These are phyloP conservation scores for Plenodomus biglobosus DNA, from an alignment of 2,329 filamentous ascomycete species.

Conservation along the genomic window DNA sequence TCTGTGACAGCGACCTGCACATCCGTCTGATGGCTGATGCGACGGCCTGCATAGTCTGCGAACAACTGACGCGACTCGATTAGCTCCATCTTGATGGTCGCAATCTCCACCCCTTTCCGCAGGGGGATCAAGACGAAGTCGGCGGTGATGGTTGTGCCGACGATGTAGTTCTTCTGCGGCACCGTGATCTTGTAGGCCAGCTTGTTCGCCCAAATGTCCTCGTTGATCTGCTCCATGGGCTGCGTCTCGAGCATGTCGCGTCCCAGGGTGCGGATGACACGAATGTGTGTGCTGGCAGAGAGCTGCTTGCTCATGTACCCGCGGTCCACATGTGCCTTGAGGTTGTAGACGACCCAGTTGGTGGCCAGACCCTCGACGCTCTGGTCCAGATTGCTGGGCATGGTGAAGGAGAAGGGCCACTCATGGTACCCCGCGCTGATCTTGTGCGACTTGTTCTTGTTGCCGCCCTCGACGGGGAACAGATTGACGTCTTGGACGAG, in stretches of 20 bases:
- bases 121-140: constrained; percentile 87
- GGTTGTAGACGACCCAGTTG: constrained; percentile 83
- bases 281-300: constrained; percentile 68
- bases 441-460: constrained; percentile 48
- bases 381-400: constrained; percentile 63
- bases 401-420: constrained; percentile 54
- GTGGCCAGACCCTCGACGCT: constrained; percentile 87
- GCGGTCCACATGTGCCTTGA: constrained; percentile 85
- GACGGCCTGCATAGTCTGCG: constrained; percentile 48
- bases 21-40: constrained; percentile 36
- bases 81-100: constrained; percentile 77
- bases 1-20: constrained; percentile 39
- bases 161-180: constrained; percentile 90
- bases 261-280: constrained; percentile 52
- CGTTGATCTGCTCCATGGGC: constrained; percentile 65
- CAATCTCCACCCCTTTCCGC: constrained; percentile 82
- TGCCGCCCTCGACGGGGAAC: constrained; percentile 46
- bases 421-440: constrained; percentile 53
- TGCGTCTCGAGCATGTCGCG: constrained; percentile 70
- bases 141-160: constrained; percentile 81
- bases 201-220: constrained; percentile 98
- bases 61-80: constrained; percentile 60
- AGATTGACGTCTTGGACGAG: constrained; percentile 49
- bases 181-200: constrained; percentile 93
- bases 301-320: constrained; percentile 89